Evolutionary conservation across 1,139 yeast genomes (phyloP), one percentile per base, ranked within the genome.

Genomic region (Ogataea hybrid): DNA sequence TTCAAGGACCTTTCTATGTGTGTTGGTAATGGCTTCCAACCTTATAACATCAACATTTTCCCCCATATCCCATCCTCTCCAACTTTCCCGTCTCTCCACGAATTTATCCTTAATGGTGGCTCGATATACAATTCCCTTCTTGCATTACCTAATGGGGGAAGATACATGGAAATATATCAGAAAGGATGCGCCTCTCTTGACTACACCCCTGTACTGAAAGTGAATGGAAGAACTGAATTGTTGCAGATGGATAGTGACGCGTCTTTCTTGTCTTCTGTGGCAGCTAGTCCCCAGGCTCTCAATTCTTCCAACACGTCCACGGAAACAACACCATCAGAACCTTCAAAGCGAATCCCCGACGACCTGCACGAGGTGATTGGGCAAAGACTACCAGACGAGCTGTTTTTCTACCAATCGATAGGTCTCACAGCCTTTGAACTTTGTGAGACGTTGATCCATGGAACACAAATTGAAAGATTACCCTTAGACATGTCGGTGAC

Each of bases 361-460:
- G 95, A 89, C 61, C 70, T 87, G 17, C 95, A 87, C 58, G 92
- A 84, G 38, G 76, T 90, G 41, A 74, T 92, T 39, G 89, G 95
- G 5, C 90, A 86, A 61, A 76, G 94, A 57, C 70, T 92, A 41
- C 96, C 97, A 1, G 86, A 89, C 36, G 97, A 90, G 64, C 71
- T 85, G 35, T 83, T 80, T 58, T 88, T 84, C 58, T 92, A 89
- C 63, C 79, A 81, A 57, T 82, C 94, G 0, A 65, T 84, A 41
- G 98, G 97, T 1, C 61, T 90, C 32, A 68, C 84, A 20, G 79
- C 84, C 6, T 70, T 85, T 6, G 80, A 78, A 46, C 61, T 86
- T 30, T 70, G 85, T 39, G 86, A 84, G 49, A 77, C 88, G 0
- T 70, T 89, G 17, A 73, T 86, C 0, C 78, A 77, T 42, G 94